Conservation (phyloP, 352 stramenopile species). For the Pythium aristosporum region DNA sequence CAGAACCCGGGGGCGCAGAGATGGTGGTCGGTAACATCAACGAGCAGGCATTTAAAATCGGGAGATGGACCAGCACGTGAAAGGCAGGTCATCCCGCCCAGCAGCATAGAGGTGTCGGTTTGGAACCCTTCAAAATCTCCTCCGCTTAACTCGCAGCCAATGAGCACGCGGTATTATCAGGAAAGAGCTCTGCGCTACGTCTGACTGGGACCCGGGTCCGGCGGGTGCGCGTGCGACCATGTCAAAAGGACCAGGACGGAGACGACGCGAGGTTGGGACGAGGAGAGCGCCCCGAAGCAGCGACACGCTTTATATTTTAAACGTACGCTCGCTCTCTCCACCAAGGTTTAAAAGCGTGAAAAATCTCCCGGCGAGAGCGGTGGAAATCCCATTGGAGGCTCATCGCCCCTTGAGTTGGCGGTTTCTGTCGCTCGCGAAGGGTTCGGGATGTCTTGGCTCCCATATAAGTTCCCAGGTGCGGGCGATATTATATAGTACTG, state of each 20-base stretch:
- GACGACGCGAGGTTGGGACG: not conserved
- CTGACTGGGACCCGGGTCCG: slow-evolving; percentile 1
- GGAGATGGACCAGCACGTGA: not conserved
- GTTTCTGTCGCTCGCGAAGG: not conserved
- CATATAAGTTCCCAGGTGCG: not conserved
- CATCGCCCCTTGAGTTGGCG: not conserved
- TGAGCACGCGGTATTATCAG: slow-evolving; percentile 14
- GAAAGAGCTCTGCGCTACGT: not conserved
- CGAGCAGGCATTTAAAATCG: slow-evolving; percentile 14
- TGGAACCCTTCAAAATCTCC: not conserved
- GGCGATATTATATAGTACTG: not conserved
- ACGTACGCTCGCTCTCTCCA: not conserved
- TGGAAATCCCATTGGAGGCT: no score
- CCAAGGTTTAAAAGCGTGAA: no score
- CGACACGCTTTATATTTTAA: not conserved
- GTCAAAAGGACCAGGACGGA: slow-evolving; percentile 11
- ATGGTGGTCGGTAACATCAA: not conserved
- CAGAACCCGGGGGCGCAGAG: not conserved
- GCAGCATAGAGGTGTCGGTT: no score
- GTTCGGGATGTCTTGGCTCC: not conserved
- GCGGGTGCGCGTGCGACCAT: not conserved
- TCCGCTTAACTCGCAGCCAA: slow-evolving; percentile 23
- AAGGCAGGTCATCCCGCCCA: not conserved
- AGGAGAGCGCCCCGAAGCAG: not conserved
- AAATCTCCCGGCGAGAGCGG: no score